Evolutionary conservation across 805 yeast species (phyloP).

Genomic region (Ogataea trehalophila): DNA sequence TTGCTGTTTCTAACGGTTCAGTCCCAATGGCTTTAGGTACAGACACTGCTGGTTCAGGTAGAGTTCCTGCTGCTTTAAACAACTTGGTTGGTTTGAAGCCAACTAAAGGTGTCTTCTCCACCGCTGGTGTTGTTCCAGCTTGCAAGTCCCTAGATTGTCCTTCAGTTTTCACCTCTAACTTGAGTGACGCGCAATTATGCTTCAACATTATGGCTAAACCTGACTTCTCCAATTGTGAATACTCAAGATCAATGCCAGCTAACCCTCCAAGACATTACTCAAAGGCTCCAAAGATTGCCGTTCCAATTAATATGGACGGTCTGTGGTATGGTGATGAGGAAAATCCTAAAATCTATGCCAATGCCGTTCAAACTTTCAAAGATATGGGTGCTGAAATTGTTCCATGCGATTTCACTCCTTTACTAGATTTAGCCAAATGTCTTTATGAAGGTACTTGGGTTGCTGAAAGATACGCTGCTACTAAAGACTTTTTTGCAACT

Average conservation of each 20-base stretch:
- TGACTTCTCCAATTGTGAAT: slow-evolving; percentile 68
- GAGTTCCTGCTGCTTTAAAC: slow-evolving; percentile 95
- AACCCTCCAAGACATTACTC: slow-evolving; percentile 60
- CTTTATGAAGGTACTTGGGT: slow-evolving; percentile 99
- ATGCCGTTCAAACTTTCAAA: slow-evolving; percentile 53
- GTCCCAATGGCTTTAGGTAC: slow-evolving; percentile 91
- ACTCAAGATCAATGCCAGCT: slow-evolving; percentile 69
- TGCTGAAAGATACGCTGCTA: slow-evolving; percentile 87
- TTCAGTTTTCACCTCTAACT: slow-evolving; percentile 72
- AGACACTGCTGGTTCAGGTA: slow-evolving; percentile 97
- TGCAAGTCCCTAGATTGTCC: slow-evolving; percentile 93
- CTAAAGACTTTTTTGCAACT: slow-evolving; percentile 62
- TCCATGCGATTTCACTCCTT: slow-evolving; percentile 65
- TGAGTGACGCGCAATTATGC: slow-evolving; percentile 78
- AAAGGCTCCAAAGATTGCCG: slow-evolving; percentile 59
- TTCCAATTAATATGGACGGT: slow-evolving; percentile 59
- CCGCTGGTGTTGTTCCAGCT: slow-evolving; percentile 94
- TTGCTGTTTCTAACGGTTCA: slow-evolving; percentile 81
- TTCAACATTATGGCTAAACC: slow-evolving; percentile 67
- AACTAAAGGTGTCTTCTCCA: slow-evolving; percentile 80
- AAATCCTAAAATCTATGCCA: slow-evolving; percentile 64
- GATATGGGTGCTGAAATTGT: slow-evolving; percentile 54
- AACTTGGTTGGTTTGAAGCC: slow-evolving; percentile 92
- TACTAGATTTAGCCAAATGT: slow-evolving; percentile 78
- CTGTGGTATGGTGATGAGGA: slow-evolving; percentile 76